A percentile compares a stretch with the other conserved stretches of the same genome.
phyloP scores from a whole-genome alignment of 352 stramenopile genomes.

The Sclerospora graminicola region DNA sequence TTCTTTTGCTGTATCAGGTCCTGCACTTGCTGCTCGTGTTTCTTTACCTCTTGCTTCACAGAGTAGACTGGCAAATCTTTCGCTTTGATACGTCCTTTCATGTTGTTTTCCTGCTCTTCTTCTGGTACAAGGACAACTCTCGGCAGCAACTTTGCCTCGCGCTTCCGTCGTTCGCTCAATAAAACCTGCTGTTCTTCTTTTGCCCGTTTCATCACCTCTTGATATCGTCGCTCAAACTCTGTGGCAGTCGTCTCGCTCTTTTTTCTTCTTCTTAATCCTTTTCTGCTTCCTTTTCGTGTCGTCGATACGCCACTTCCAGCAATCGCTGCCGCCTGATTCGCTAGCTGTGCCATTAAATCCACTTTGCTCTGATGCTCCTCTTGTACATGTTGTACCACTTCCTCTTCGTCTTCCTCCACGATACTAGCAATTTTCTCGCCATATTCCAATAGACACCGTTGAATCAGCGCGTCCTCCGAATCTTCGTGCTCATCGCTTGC shows the following conservation, averaged over 20 bases:
- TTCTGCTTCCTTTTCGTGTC: conserved; percentile 4
- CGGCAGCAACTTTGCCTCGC: conserved; percentile 41
- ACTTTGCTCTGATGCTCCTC: conserved; percentile 3
- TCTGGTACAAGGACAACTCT: conserved; percentile 35
- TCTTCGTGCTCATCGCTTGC: conserved; percentile 18
- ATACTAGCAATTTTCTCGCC: conserved; percentile 39
- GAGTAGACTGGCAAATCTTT: conserved; percentile 8
- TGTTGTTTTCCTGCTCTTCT: conserved; percentile 2
- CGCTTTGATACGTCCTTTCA: conserved; percentile 5
- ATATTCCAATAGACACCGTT: conserved; percentile 77
- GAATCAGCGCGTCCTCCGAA: conserved; percentile 55
- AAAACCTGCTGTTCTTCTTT: conserved; percentile 35
- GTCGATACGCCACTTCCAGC: conserved; percentile 12
- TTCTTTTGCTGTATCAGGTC: conserved; percentile 40
- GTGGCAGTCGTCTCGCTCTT: conserved; percentile 14
- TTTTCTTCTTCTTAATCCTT: conserved; percentile 8
- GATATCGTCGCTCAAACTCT: conserved; percentile 58
- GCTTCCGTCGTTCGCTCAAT: conserved; percentile 26
- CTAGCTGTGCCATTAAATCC: conserved; percentile 36
- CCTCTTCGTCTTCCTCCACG: conserved; percentile 7
- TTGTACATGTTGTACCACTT: conserved; percentile 5
- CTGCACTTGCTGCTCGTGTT: conserved; percentile 25
- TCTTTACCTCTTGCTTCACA: conserved; percentile 17
- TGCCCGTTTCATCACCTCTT: conserved; percentile 41
- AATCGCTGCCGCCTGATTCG: conserved; percentile 33